phyloP scores from a whole-genome alignment of 345 rosid species.

The Populus nigra region DNA sequence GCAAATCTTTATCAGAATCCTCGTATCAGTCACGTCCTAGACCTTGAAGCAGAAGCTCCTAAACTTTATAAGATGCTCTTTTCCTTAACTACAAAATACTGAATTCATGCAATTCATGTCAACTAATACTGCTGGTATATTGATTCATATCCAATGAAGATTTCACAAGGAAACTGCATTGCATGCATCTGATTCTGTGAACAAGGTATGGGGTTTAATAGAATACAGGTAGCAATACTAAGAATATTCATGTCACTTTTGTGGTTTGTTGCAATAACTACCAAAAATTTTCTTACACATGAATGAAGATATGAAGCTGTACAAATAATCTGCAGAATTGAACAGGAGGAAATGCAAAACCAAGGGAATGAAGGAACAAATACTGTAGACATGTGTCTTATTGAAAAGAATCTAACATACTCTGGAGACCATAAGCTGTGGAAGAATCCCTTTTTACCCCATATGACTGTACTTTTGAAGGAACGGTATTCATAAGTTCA shows the following conservation, averaged over 20 bases:
- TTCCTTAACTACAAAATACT: neutral
- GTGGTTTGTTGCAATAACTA: conserved; percentile 32
- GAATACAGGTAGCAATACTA: neutral
- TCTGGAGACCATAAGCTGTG: conserved; percentile 20
- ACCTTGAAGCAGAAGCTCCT: neutral
- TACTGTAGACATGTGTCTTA: conserved; percentile 43
- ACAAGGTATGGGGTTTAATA: neutral
- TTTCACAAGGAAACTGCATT: neutral
- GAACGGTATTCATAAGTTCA: conserved; percentile 39
- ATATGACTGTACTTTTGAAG: conserved; percentile 4
- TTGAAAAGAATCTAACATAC: conserved; percentile 50
- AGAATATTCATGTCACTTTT: neutral
- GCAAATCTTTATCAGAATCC: neutral
- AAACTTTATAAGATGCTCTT: neutral
- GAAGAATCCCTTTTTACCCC: conserved; percentile 21
- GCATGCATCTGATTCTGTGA: neutral
- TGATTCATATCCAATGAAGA: neutral
- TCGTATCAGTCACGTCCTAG: neutral
- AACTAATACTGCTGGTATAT: neutral
- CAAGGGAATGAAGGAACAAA: conserved; percentile 25
- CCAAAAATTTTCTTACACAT: conserved; percentile 65
- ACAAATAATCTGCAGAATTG: conserved; percentile 52
- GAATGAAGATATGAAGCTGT: conserved; percentile 85
- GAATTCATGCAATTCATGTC: neutral
- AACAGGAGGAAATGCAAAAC: conserved; percentile 28